A percentile compares a stretch with the other conserved stretches of the same genome.
These are phyloP conservation scores for Lachancea mirantina DNA, from an alignment of 805 yeast species.

Conservation along the genomic window DNA sequence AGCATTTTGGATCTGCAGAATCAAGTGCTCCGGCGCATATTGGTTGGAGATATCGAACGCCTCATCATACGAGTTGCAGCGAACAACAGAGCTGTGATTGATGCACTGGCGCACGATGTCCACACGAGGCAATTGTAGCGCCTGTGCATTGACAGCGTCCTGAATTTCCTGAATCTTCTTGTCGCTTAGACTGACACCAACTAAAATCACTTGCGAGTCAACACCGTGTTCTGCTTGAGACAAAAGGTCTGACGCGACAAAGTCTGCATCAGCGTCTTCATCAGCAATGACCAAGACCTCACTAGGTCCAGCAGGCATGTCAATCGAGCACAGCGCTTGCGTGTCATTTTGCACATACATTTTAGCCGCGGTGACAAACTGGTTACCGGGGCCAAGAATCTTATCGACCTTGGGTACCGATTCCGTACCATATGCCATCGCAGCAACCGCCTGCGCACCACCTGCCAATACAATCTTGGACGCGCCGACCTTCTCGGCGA, in stretches of 20 bases:
- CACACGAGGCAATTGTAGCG: conserved; percentile 76
- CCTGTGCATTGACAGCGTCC: conserved; percentile 78
- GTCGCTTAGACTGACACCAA: conserved; percentile 67
- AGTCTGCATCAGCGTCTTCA: conserved; percentile 79
- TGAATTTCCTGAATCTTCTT: conserved; percentile 63
- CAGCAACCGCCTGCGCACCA: conserved; percentile 98
- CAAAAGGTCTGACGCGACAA: conserved; percentile 91
- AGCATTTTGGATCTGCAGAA: conserved; percentile 82
- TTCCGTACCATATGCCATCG: conserved; percentile 98
- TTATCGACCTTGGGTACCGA: conserved; percentile 89
- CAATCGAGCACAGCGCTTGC: conserved; percentile 89
- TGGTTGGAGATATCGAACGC: conserved; percentile 83
- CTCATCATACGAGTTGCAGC: conserved; percentile 61
- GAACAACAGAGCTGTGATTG: conserved; percentile 78
- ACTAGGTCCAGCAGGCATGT: conserved; percentile 99
- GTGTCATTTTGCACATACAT: conserved; percentile 96
- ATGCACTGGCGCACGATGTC: conserved; percentile 90
- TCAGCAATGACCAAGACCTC: conserved; percentile 97
- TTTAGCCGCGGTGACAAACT: conserved; percentile 98
- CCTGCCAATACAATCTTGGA: conserved; percentile 88
- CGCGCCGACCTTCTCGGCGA: conserved; percentile 94
- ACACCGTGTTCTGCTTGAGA: conserved; percentile 99
- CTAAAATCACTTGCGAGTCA: conserved; percentile 91
- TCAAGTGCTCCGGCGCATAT: conserved; percentile 97
- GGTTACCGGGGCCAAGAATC: conserved; percentile 98